These are phyloP conservation scores for Barnettozyma populi DNA, from an alignment of 805 yeast genomes.

Conservation along the genomic window DNA sequence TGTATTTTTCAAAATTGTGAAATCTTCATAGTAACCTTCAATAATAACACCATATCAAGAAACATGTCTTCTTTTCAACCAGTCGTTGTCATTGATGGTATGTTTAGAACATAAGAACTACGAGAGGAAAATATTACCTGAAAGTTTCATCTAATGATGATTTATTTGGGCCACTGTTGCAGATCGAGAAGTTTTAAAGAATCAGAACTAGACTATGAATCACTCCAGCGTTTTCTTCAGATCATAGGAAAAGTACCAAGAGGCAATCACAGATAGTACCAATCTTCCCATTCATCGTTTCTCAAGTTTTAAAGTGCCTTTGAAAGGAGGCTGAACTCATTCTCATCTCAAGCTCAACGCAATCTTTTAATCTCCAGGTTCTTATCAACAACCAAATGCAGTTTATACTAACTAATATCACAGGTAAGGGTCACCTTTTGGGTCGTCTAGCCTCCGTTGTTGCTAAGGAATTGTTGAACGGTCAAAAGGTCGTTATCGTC, in stretches of 20 bases:
- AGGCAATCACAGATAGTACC: not conserved
- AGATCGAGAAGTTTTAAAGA: not conserved
- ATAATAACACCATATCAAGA: slow-evolving; percentile 9
- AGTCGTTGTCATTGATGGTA: slow-evolving; percentile 97
- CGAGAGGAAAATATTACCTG: slow-evolving; percentile 1
- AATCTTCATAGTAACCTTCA: not conserved
- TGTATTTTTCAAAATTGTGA: slow-evolving; percentile 3
- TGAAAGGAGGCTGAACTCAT: not conserved
- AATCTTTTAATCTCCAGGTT: not conserved
- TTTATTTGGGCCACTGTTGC: not conserved
- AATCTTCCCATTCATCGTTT: no score
- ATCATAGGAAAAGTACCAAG: not conserved
- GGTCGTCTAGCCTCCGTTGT: slow-evolving; percentile 99
- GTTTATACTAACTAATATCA: slow-evolving; percentile 20
- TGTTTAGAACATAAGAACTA: slow-evolving; percentile 21
- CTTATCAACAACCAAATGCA: no score
- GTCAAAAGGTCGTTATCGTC: slow-evolving; percentile 96
- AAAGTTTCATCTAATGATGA: not conserved
- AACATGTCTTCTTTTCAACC: slow-evolving; percentile 73
- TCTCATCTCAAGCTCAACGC: not conserved
- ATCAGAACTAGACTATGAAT: not conserved
- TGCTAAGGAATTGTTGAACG: slow-evolving; percentile 97
- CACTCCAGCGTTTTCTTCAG: no score
- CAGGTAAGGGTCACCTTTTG: slow-evolving; percentile 96
- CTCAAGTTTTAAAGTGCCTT: no score